Percentiles rank a stretch among this genome's conserved stretches.
These are phyloP conservation scores for Thermothielavioides terrestris DNA, from an alignment of 495 filamentous ascomycete genomes.

Conservation along the genomic window DNA sequence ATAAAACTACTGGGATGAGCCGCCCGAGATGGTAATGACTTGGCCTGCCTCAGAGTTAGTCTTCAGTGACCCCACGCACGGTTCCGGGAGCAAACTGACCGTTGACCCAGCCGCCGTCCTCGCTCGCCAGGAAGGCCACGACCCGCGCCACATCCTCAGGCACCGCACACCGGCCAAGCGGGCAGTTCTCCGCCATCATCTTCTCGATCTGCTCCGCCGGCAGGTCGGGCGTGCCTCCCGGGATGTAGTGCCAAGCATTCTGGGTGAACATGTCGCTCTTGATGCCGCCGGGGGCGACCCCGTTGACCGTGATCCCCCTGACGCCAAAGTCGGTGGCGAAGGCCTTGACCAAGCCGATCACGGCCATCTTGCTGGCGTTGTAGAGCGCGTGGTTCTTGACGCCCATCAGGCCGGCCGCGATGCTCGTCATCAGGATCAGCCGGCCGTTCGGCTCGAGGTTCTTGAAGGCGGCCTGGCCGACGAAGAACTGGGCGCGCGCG, in stretches of 20 bases:
- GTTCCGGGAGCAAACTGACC: constrained; percentile 29
- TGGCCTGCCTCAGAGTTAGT: constrained; percentile 18
- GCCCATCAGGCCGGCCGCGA: constrained; percentile 46
- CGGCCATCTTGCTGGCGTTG: constrained; percentile 66
- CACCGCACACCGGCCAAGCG: constrained; percentile 35
- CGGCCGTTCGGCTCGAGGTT: constrained; percentile 59
- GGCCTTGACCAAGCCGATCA: constrained; percentile 68
- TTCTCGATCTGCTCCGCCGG: constrained; percentile 27
- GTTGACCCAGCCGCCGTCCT: constrained; percentile 55
- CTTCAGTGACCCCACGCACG: not conserved
- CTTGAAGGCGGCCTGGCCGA: constrained; percentile 67
- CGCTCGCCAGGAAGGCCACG: constrained; percentile 46
- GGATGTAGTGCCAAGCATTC: constrained; percentile 58
- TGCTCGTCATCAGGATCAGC: constrained; percentile 53
- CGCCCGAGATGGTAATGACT: constrained; percentile 30
- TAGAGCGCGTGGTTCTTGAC: constrained; percentile 69
- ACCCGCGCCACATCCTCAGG: constrained; percentile 51
- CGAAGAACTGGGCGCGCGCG: constrained; percentile 73
- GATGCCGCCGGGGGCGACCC: constrained; percentile 66
- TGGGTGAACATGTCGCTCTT: constrained; percentile 72
- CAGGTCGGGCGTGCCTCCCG: constrained; percentile 29
- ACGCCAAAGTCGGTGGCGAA: constrained; percentile 67
- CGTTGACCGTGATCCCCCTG: constrained; percentile 68
- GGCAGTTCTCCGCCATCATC: constrained; percentile 30
- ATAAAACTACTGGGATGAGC: constrained; percentile 23